phyloP scores from a whole-genome alignment of 345 rosid species.

The Hevea brasiliensis region DNA sequence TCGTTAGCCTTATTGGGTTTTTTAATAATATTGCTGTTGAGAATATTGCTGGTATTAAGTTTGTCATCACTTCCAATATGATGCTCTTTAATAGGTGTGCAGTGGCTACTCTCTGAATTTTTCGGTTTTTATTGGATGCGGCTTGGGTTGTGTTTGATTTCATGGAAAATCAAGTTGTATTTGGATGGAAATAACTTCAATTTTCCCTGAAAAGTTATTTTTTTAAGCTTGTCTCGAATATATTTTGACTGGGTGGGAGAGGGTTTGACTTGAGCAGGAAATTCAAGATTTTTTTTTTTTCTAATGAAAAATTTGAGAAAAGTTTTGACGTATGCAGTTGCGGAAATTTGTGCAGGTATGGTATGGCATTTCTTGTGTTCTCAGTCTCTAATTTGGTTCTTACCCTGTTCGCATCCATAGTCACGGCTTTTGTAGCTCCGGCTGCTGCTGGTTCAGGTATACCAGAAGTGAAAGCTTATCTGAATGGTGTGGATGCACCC shows the following conservation, averaged over 20 bases:
- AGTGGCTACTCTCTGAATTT: neutral
- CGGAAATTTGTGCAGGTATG: conserved; percentile 43
- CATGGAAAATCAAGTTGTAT: neutral
- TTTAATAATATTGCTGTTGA: conserved; percentile 76
- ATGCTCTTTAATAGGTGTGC: conserved; percentile 59
- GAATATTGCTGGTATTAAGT: conserved; percentile 81
- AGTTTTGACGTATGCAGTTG: neutral
- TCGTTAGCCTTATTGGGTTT: conserved; percentile 66
- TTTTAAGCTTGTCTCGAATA: neutral
- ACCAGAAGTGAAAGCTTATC: conserved; percentile 94
- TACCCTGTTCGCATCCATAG: conserved; percentile 62
- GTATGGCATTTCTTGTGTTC: conserved; percentile 70
- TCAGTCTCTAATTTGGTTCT: conserved; percentile 62
- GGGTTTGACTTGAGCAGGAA: neutral
- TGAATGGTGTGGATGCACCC: conserved; percentile 84
- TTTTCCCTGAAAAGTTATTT: neutral
- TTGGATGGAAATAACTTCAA: neutral
- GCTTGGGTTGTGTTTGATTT: neutral
- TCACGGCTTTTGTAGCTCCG: conserved; percentile 80
- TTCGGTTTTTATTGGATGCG: neutral
- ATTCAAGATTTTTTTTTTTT: neutral
- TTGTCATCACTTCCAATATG: conserved; percentile 62
- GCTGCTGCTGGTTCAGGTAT: conserved; percentile 95
- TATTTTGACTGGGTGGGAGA: neutral
- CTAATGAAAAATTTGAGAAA: neutral